These are phyloP conservation scores for Tetracladium marchalianum DNA, from an alignment of 495 filamentous ascomycete species.

Conservation along the genomic window DNA sequence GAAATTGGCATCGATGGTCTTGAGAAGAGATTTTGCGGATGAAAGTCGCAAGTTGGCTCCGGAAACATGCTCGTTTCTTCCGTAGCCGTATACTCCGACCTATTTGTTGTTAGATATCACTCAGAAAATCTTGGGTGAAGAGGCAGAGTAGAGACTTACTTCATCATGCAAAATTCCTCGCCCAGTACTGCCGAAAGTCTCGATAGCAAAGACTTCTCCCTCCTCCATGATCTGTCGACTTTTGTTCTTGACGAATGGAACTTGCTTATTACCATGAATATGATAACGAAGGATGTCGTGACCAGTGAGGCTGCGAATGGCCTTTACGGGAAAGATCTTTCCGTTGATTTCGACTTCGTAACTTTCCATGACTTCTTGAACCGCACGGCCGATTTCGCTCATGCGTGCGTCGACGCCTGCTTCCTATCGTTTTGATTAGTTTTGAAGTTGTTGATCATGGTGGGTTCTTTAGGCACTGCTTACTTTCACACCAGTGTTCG, in stretches of 20 bases:
- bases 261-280: conserved; percentile 82
- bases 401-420: conserved; percentile 76
- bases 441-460: no score
- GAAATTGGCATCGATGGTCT: conserved; percentile 87
- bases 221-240: conserved; percentile 87
- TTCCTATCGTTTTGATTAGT: conserved; percentile 30
- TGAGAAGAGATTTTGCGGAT: conserved; percentile 73
- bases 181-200: conserved; percentile 90
- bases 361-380: conserved; percentile 84
- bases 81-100: conserved; percentile 70
- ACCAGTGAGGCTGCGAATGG: conserved; percentile 77
- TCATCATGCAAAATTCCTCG: conserved; percentile 73
- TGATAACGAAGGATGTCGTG: conserved; percentile 78
- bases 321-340: conserved; percentile 68
- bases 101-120: conserved; percentile 15
- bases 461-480: no score
- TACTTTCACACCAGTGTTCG: conserved; percentile 69
- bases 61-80: conserved; percentile 48
- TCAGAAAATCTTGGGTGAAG: not conserved
- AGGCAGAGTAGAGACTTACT: conserved; percentile 25
- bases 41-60: conserved; percentile 57
- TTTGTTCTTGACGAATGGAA: conserved; percentile 75
- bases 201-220: conserved; percentile 85
- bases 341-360: conserved; percentile 75
- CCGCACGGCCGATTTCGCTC: conserved; percentile 62